Base-by-base conservation (phyloP, 2,329 filamentous ascomycete species). In the Claviceps paspali region DNA sequence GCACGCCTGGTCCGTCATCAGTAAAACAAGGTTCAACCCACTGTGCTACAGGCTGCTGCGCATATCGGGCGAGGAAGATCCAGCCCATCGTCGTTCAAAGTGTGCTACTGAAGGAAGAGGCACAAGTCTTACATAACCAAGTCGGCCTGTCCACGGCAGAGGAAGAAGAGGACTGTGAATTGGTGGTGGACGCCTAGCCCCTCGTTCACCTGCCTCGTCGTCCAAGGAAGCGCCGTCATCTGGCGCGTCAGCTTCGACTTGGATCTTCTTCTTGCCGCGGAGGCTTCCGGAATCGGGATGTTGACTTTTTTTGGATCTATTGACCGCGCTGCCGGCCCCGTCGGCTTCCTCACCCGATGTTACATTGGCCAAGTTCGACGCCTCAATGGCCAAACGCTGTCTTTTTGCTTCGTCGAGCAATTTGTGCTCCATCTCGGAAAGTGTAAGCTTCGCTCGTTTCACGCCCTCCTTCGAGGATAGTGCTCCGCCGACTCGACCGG, bases 111-210 rank as follows among this genome's bases (percentile, higher is more conserved):
- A 26, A 26, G n/a, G 32, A 15, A 21, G 22, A 24, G 31, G n/a
- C 14, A 15, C 12, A 9, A 4, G 38, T 41, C 78, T 62, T 57
- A 88, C 85, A 68, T 93, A 95, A 40, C 87, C 87, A 43, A 95
- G 55, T 21, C 87, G 72, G 1, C 88, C 88, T 59, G 79, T 85
- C 87, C 87, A 95, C 0, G 87, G 88, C 17, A 95, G 57, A 18
- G 88, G 88, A 15, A 95, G 65, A 49, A 79, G 83, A 45, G 73
- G 73, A 52, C 85, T 94, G 50, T 95, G 82, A 12, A 93, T 76
- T 0, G 86, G 74, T 6, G 85, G 84, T 10, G 79, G 71, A 38
- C 84, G 66, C 34, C 47, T 54, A 3, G 62, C 59, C 1, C 57
- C 60, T n/a, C 60, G 53, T 9, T 62, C 56, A 0, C 47, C 41